These are phyloP conservation scores for Bifiguratus adelaidae DNA, from an alignment of 192 early-diverging fungal genomes.

Conservation along the genomic window DNA sequence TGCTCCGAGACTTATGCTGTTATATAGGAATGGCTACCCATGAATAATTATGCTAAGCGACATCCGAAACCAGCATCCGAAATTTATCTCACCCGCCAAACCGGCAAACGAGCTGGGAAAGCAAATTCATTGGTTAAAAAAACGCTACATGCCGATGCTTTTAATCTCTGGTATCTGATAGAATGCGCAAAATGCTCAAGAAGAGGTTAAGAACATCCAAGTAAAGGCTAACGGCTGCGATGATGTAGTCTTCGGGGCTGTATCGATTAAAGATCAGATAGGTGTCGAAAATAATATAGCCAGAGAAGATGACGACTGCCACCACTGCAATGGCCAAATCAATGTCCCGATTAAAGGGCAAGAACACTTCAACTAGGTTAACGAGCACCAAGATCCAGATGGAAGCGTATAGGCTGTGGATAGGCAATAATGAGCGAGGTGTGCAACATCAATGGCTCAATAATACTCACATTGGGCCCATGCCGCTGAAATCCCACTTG, in stretches of 20 bases:
- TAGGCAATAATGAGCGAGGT: background rate
- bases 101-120: no score
- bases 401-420: conserved; percentile 37
- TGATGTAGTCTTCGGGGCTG: conserved; percentile 64
- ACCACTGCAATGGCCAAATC: conserved; percentile 45
- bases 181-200: conserved; percentile 52
- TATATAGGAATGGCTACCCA: no score
- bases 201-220: conserved; percentile 74
- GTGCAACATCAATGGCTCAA: conserved; percentile 5
- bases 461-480: conserved; percentile 36
- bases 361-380: conserved; percentile 53
- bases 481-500: conserved; percentile 55
- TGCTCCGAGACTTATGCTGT: no score
- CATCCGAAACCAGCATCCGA: no score
- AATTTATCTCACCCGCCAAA: no score
- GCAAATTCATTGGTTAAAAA: no score
- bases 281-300: conserved; percentile 73
- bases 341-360: conserved; percentile 49
- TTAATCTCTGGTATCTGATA: no score
- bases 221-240: conserved; percentile 54
- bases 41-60: no score
- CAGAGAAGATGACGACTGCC: conserved; percentile 61
- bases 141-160: no score
- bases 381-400: conserved; percentile 50
- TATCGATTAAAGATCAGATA: conserved; percentile 54